Evolutionary conservation across 495 filamentous ascomycete species (phyloP), one percentile per base, ranked within the genome.

Genomic region (Clohesyomyces aquaticus): DNA sequence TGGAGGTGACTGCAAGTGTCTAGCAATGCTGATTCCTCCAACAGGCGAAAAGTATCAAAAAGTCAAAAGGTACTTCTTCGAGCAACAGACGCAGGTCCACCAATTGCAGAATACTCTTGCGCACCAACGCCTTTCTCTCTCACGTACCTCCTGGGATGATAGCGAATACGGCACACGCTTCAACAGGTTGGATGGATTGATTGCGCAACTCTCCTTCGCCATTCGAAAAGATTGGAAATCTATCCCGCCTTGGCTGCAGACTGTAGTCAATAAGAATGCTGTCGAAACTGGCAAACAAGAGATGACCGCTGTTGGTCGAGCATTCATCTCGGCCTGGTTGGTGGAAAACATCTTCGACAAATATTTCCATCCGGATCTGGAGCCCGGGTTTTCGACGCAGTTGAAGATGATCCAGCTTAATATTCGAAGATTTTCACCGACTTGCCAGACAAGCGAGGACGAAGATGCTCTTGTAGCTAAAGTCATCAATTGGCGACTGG

Each of bases 61-160:
- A 74, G 94, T 98, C 52, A 98, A 98, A 79, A 85, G 90, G 29
- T 88, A 96, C 65, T 98, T 97, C 73, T 98, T 98, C 73, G 94
- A 98, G 59, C 91, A 92, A 68, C 93, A 95, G 71, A 80, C 87
- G 48, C 93, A 98, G 72, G 91, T 98, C 11, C 91, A 97, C 73
- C 88, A 92, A 70, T 84, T 98, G 11, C 94, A 98, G 76, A 98
- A 98, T 73, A 93, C 91, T 3, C 85, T 98, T 47, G 94, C 95
- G 32, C 91, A 97, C 74, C 95, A 98, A 75, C 86, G 94, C 54
- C 88, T 98, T 73, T 91, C 93, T 14, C 89, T 93, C 66, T 98
- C 93, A 16, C 90, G 92, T 28, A 98, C 93, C 0, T 91, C 94
- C 4, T 87, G 98, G 27, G 94, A 98, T 74, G 94, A 98, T 73